Evolutionary conservation across 2,329 filamentous ascomycete species (phyloP).

Genomic region (Boeremia exigua): DNA sequence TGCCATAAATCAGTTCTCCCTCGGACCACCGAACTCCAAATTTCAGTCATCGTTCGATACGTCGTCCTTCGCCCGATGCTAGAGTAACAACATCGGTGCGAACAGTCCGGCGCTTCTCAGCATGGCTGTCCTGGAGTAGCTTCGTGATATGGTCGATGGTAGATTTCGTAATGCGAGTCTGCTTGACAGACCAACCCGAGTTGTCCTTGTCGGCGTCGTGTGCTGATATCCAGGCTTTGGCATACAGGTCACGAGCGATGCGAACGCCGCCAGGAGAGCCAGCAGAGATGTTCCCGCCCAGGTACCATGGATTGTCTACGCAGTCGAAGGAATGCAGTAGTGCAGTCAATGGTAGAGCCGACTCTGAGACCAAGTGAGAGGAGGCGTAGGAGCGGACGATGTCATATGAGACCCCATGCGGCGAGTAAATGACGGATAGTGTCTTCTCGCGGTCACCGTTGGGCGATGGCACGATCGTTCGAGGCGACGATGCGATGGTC

Average conservation of each 20-base stretch:
- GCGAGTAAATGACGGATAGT: slow-evolving; percentile 68
- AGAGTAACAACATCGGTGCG: slow-evolving; percentile 31
- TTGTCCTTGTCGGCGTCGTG: slow-evolving; percentile 67
- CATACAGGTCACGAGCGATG: slow-evolving; percentile 61
- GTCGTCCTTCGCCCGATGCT: slow-evolving; percentile 27
- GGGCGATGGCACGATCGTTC: slow-evolving; percentile 42
- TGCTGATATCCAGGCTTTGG: slow-evolving; percentile 65
- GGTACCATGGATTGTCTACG: slow-evolving; percentile 65
- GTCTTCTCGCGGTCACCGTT: slow-evolving; percentile 51
- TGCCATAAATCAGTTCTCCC: too few relatives aligned
- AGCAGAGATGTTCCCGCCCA: slow-evolving; percentile 64
- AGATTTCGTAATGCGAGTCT: slow-evolving; percentile 55
- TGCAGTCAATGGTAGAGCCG: slow-evolving; percentile 67
- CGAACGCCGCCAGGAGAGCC: slow-evolving; percentile 64
- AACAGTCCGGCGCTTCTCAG: slow-evolving; percentile 9
- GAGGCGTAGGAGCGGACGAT: slow-evolving; percentile 63
- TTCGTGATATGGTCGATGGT: slow-evolving; percentile 37
- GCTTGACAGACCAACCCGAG: slow-evolving; percentile 58
- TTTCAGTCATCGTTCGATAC: slow-evolving; percentile 23
- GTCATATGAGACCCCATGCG: slow-evolving; percentile 65
- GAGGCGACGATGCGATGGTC: slow-evolving; percentile 42
- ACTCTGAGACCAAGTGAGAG: slow-evolving; percentile 62
- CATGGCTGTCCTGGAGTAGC: slow-evolving; percentile 33
- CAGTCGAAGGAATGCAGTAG: slow-evolving; percentile 70
- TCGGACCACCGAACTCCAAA: too few relatives aligned